Evolutionary conservation across 768 basidiomycete genomes (phyloP).

Genomic region (Termitomyces sp.): DNA sequence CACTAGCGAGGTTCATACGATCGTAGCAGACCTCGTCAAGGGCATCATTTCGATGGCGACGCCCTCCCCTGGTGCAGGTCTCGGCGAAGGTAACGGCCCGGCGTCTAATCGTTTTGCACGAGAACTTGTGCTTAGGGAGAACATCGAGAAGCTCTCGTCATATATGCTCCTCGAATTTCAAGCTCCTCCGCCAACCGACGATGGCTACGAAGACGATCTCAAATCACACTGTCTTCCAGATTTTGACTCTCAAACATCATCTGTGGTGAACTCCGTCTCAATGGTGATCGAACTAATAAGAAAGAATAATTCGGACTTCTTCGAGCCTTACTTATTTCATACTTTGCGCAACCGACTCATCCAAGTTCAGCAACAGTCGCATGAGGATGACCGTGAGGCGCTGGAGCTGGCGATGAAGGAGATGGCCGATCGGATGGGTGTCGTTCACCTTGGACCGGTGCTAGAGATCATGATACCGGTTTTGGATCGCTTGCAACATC

Average conservation of each 20-base stretch:
- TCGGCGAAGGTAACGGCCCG: constrained; percentile 65
- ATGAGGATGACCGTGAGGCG: constrained; percentile 58
- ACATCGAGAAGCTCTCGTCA: constrained; percentile 61
- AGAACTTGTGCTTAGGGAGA: constrained; percentile 73
- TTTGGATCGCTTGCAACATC: constrained; percentile 63
- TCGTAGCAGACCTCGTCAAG: constrained; percentile 89
- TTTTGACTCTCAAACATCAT: constrained; percentile 59
- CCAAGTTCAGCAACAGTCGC: constrained; percentile 70
- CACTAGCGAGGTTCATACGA: constrained; percentile 71
- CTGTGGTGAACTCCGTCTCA: constrained; percentile 80
- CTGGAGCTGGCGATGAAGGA: constrained; percentile 71
- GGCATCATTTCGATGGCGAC: constrained; percentile 93
- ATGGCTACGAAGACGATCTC: constrained; percentile 16
- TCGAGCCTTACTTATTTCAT: constrained; percentile 96
- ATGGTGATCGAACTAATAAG: constrained; percentile 92
- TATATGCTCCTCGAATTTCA: constrained; percentile 74
- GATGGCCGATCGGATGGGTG: constrained; percentile 79
- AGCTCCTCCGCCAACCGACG: constrained; percentile 15
- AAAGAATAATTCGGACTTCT: constrained; percentile 98
- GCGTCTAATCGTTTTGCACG: constrained; percentile 86
- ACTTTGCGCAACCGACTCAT: constrained; percentile 88
- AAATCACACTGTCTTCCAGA: constrained; percentile 24
- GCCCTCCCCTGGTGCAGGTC: constrained; percentile 72
- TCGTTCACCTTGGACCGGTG: constrained; percentile 86
- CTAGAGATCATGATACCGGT: constrained; percentile 67